These are phyloP conservation scores for Backusella tuberculispora DNA, from an alignment of 192 early-diverging fungal species.

Conservation along the genomic window DNA sequence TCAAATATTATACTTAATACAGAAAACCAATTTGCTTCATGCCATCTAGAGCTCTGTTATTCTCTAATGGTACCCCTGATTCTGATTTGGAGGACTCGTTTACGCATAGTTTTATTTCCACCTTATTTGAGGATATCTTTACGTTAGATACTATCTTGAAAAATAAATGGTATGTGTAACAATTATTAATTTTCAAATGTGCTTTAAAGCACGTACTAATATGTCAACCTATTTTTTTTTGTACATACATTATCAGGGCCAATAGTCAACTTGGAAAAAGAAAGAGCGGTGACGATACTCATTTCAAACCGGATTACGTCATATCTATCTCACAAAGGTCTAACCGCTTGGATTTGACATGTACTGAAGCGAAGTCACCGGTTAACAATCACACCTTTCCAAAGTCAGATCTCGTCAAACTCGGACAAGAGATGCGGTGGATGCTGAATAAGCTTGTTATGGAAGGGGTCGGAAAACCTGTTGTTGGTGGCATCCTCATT, in stretches of 20 bases:
- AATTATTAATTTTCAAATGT: no score
- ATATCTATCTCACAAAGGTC: not conserved
- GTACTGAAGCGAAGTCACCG: no score
- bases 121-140: not conserved
- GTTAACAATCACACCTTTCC: no score
- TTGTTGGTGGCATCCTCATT: no score
- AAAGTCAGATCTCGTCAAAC: no score
- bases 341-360: not conserved
- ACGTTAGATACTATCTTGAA: not conserved
- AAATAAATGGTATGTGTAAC: not conserved
- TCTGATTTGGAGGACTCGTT: not conserved
- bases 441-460: no score
- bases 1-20: not conserved
- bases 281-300: not conserved
- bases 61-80: not conserved
- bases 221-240: not conserved
- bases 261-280: not conserved
- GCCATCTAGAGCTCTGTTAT: constrained; percentile 5
- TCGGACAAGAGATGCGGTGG: no score
- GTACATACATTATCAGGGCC: not conserved
- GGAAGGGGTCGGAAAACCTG: no score
- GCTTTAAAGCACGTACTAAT: not conserved
- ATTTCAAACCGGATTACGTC: not conserved
- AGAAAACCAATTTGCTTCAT: not conserved
- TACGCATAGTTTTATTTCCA: not conserved